Evolutionary conservation across 2,329 filamentous ascomycete genomes (phyloP), one percentile per base, ranked within the genome.

Genomic region (Paecilomyces niveus): DNA sequence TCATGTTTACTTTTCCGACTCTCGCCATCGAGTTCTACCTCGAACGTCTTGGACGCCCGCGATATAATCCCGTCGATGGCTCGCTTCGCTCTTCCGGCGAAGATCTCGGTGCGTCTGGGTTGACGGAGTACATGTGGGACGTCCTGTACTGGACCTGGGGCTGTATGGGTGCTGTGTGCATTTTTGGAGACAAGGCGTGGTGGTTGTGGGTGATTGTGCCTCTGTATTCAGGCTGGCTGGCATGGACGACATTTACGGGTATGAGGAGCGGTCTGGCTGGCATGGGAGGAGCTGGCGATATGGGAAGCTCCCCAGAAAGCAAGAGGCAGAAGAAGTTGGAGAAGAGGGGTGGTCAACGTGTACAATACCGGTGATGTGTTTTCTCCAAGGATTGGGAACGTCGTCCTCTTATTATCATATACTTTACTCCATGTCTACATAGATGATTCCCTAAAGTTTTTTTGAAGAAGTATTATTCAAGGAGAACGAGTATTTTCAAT

Each of bases 121-220:
- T 99, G 79, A 97, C 93, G 10, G 94, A 97, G 77, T 97, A 95
- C 80, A 90, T 97, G 89, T 99, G 96, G 83, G 94, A 99, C 76
- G 85, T 96, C 54, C 80, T 96, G 56, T 97, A 96, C 84, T 91
- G 96, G 78, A 97, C 92, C 0, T 97, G 92, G 87, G 86, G 85
- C 10, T 89, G 87, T 57, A 79, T 90, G 49, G 75, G 87, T 8
- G 74, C 88, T n/a, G 92, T 88, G 13, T 82, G 88, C 15, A 63
- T 96, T 29, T 83, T 93, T 54, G 94, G 94, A 3, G 92, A 97
- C 72, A 88, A 88, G 78, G 89, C 80, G 3, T 90, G 87, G 87
- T 84, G 85, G 80, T 63, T 85, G 35, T 89, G 83, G 74, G 69
- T 78, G 26, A 74, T 77, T 2, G 73, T 82, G 33, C 80, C 80